These are phyloP conservation scores for Colletotrichum gigasporum DNA, from an alignment of 2,329 filamentous ascomycete species.

Conservation along the genomic window DNA sequence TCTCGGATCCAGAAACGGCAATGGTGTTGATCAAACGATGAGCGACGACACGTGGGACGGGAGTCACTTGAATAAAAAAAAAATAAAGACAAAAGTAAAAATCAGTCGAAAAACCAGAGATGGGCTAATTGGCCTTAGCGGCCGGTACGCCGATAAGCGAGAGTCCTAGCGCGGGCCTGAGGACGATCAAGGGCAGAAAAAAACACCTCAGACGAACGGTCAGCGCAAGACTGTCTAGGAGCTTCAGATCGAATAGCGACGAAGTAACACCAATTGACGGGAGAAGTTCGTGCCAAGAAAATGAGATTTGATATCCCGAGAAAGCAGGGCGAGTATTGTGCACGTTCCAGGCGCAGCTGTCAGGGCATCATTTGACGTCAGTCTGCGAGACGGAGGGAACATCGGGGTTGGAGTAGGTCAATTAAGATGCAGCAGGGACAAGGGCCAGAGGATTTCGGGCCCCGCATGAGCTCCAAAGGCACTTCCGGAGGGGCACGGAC, in stretches of 20 bases:
- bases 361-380: not conserved
- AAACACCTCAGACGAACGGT: conserved; percentile 16
- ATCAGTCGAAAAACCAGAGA: not conserved
- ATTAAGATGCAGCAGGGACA: conserved; percentile 16
- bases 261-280: not conserved
- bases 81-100: conserved; percentile 21
- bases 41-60: not conserved
- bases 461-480: conserved; percentile 26
- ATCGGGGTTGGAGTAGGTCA: not conserved
- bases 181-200: not conserved
- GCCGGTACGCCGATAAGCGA: conserved; percentile 29
- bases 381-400: not conserved
- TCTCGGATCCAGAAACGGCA: no score
- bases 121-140: conserved; percentile 24
- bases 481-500: conserved; percentile 21
- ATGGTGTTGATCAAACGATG: not conserved
- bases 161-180: conserved; percentile 10
- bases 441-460: conserved; percentile 18
- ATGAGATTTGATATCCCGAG: not conserved
- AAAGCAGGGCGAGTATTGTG: not conserved
- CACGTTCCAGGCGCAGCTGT: not conserved
- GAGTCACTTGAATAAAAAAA: not conserved
- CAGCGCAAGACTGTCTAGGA: no score
- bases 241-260: not conserved
- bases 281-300: not conserved